phyloP scores from a whole-genome alignment of 2,329 filamentous ascomycete genomes.

The Nannizziopsis barbatae region DNA sequence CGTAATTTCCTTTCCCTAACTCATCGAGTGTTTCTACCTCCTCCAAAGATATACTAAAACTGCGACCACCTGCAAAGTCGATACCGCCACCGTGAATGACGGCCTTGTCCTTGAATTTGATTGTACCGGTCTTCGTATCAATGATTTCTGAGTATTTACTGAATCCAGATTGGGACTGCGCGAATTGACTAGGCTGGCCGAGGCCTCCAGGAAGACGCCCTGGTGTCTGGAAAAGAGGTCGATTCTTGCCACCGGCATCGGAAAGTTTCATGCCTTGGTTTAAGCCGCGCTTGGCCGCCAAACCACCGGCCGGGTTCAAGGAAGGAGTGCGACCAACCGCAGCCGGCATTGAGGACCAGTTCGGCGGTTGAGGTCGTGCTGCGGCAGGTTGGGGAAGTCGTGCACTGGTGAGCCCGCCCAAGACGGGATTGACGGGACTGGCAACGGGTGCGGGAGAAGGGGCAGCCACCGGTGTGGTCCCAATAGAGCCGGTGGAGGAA shows the following conservation, averaged over 20 bases:
- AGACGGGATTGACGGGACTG: constrained; percentile 5
- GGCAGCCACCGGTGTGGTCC: neutral
- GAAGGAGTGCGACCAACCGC: constrained; percentile 1
- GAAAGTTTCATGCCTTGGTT: constrained; percentile 40
- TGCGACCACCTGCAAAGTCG: constrained; percentile 79
- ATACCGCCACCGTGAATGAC: constrained; percentile 81
- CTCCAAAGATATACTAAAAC: constrained; percentile 88
- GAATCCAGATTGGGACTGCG: constrained; percentile 40
- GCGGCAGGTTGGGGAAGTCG: constrained; percentile 20
- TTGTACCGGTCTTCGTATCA: constrained; percentile 78
- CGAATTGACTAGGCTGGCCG: constrained; percentile 2
- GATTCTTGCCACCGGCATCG: constrained; percentile 36
- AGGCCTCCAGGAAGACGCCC: constrained; percentile 12
- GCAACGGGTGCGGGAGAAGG: neutral
- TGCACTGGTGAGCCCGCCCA: constrained; percentile 5
- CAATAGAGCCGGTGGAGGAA: neutral
- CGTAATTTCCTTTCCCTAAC: constrained; percentile 94
- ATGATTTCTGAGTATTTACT: constrained; percentile 70
- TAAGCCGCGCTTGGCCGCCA: constrained; percentile 38
- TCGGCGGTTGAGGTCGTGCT: constrained; percentile 11
- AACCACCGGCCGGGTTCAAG: constrained; percentile 32
- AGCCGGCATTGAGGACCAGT: constrained; percentile 16
- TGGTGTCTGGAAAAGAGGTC: constrained; percentile 21
- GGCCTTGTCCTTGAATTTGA: constrained; percentile 89
- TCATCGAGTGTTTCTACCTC: constrained; percentile 90